Base-by-base conservation (phyloP, 495 filamentous ascomycete genomes). In the Aeminium ludgeri region DNA sequence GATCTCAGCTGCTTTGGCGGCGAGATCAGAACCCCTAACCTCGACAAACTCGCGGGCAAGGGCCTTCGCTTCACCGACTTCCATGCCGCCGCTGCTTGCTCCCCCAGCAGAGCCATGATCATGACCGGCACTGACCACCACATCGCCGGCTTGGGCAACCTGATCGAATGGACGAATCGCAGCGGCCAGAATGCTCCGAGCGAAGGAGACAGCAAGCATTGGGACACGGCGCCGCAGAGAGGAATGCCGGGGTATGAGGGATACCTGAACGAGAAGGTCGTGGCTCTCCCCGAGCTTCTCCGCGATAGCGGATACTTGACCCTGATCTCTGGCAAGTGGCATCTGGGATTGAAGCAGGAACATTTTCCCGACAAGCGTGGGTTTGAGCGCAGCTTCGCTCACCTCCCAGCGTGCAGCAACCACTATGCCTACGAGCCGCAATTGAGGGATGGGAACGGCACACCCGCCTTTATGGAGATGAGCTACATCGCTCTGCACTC, bases 201-300 rank as follows among this genome's bases (percentile, higher is more conserved):
- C 36, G 46, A 60, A n/a, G 62, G 59, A 1, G 58, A 30, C 34
- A 57, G 27, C 59, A 49, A 54, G 34, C 18, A 51, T 32, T 51
- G 48, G 48, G 43, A 39, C 23, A 57, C 55, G 17, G 55, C 55
- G 10, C 55, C 55, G 11, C 55, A 57, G 39, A 40, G 55, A 13
- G 55, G 55, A n/a, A 74, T 72, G 69, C 72, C 74, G 0, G 73
- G 74, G 0, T 75, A 78, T 50, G 74, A 78, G 54, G 73, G 73
- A 2, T 78, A 76, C 43, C 62, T 79, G 20, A 76, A 79, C 41
- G 69, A 75, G 34, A 56, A 63, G 5, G 73, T 79, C 17, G 75
- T 66, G 0, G 66, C 74, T 3, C 59, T 80, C 3, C 73, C 74
- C 6, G 73, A 80, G 52, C 35, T 78, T 11, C 62, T 80, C 2